Percentiles rank a stretch among this genome's conserved stretches.
phyloP scores from a whole-genome alignment of 495 filamentous ascomycete genomes.

The Trichoderma gamsii region DNA sequence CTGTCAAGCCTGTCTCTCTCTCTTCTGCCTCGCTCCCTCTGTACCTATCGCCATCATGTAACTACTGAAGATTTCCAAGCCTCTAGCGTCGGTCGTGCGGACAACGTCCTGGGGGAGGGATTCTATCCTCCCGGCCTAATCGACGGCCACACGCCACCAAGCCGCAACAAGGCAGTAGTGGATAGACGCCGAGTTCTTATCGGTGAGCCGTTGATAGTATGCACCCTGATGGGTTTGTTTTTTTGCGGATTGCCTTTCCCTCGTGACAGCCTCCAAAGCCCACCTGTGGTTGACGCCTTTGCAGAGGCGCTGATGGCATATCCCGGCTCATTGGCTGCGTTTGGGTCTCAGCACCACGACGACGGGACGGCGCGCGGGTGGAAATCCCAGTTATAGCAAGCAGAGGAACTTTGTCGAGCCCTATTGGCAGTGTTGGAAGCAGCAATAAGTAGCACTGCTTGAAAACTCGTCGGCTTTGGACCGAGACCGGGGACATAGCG shows the following conservation, averaged over 20 bases:
- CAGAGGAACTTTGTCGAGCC: neutral
- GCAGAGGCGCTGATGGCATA: neutral
- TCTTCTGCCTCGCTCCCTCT: neutral
- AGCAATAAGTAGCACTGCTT: neutral
- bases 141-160: neutral
- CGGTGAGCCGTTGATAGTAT: neutral
- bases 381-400: neutral
- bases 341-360: neutral
- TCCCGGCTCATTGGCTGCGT: neutral
- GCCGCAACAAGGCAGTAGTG: neutral
- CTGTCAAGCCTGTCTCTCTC: neutral
- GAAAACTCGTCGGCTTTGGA: neutral
- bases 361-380: constrained; percentile 10
- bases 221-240: constrained; percentile 1
- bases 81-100: neutral
- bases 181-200: neutral
- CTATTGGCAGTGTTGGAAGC: neutral
- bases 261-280: neutral
- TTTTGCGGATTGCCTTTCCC: neutral
- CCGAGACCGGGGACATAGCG: neutral
- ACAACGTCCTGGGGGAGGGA: neutral
- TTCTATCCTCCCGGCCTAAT: neutral
- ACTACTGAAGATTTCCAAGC: neutral
- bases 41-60: neutral
- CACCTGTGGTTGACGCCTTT: neutral